Evolutionary conservation across 495 filamentous ascomycete species (phyloP).

Genomic region (Rostrohypoxylon terebratum): DNA sequence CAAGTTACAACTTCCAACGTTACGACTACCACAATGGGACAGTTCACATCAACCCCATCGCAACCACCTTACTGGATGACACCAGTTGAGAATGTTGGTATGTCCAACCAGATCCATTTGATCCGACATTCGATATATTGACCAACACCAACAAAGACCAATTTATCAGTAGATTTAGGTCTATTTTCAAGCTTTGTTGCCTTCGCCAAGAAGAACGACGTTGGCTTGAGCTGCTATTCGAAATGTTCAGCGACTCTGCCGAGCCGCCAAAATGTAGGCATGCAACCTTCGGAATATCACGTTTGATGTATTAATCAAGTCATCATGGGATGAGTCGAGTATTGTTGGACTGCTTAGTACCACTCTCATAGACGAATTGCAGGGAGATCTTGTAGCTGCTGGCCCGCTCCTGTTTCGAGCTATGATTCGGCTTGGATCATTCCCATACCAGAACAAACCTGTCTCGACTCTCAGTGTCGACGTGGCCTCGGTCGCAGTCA

Average conservation of each 20-base stretch:
- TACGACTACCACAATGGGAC: background rate
- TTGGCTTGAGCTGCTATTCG: background rate
- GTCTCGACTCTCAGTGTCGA: background rate
- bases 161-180: background rate
- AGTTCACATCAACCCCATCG: background rate
- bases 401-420: slow-evolving; percentile 13
- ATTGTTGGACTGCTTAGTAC: slow-evolving; percentile 1
- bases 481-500: slow-evolving; percentile 4
- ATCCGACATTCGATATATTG: background rate
- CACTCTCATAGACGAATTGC: background rate
- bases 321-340: background rate
- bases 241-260: background rate
- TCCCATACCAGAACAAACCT: slow-evolving; percentile 7
- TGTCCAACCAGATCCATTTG: background rate
- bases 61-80: background rate
- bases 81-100: background rate
- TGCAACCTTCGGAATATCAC: background rate
- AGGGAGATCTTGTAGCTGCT: slow-evolving; percentile 1
- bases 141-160: background rate
- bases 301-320: background rate
- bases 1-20: background rate
- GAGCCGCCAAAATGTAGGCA: background rate
- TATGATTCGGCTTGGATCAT: slow-evolving; percentile 23
- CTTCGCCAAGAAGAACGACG: background rate
- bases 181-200: background rate